These are phyloP conservation scores for Crithidia fasciculata DNA, from an alignment of 208 protist genomes.

Conservation along the genomic window DNA sequence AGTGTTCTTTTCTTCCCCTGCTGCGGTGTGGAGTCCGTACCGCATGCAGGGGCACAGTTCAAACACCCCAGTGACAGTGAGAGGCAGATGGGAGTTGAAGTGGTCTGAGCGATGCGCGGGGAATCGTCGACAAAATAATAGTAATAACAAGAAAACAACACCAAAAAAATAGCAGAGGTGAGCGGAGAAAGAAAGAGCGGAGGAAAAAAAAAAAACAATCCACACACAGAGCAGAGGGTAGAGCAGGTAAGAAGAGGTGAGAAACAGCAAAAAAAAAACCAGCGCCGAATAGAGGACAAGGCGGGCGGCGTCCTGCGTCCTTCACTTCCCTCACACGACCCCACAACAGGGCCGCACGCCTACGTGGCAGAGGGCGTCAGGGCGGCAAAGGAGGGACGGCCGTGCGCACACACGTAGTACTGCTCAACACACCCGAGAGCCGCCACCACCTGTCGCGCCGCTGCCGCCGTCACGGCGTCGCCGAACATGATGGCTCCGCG, in stretches of 20 bases:
- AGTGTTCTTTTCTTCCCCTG: too few relatives aligned
- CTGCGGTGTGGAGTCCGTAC: too few relatives aligned
- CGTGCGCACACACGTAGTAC: constrained; percentile 79
- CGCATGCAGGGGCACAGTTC: too few relatives aligned
- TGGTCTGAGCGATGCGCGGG: not conserved
- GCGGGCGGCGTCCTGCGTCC: not conserved
- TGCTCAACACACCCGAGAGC: constrained; percentile 42
- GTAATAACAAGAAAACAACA: not conserved
- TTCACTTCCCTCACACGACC: not conserved
- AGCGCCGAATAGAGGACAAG: not conserved
- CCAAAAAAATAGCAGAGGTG: not conserved
- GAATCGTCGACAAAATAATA: not conserved
- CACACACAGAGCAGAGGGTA: not conserved
- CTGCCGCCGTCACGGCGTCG: constrained; percentile 39
- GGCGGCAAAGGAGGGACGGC: constrained; percentile 58
- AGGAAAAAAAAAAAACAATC: not conserved
- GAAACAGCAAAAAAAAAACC: not conserved
- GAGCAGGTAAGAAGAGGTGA: not conserved
- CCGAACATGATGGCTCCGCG: constrained; percentile 86
- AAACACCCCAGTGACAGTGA: too few relatives aligned
- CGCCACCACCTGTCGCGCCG: constrained; percentile 34
- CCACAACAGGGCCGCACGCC: too few relatives aligned
- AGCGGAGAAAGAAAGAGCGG: not conserved
- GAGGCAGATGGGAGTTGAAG: too few relatives aligned
- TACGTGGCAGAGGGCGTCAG: constrained; percentile 24